Evolutionary conservation across 805 yeast species (phyloP).

Genomic region (Metschnikowia borealis): DNA sequence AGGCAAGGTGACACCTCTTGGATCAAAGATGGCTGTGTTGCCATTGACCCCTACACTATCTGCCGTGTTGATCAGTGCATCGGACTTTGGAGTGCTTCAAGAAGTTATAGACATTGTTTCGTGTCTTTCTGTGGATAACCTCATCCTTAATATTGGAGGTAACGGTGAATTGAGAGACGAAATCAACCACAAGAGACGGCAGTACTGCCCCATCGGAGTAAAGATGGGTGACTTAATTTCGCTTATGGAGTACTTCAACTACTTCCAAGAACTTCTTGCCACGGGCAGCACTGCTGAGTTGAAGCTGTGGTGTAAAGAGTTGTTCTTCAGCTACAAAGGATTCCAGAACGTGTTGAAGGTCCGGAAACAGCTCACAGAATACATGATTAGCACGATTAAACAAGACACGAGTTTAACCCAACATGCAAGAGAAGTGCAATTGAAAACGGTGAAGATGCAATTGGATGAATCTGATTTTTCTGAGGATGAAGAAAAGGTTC

Average conservation of each 20-base stretch:
- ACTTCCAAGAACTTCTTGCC: slow-evolving; percentile 34
- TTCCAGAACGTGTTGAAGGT: slow-evolving; percentile 74
- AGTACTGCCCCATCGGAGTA: slow-evolving; percentile 65
- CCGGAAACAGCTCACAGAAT: slow-evolving; percentile 67
- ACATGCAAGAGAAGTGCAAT: slow-evolving; percentile 25
- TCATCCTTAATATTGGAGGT: slow-evolving; percentile 64
- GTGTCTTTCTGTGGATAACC: slow-evolving; percentile 88
- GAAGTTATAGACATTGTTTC: slow-evolving; percentile 86
- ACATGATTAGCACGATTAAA: slow-evolving; percentile 51
- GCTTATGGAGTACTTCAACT: slow-evolving; percentile 71
- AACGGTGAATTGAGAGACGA: slow-evolving; percentile 79
- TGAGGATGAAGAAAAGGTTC: slow-evolving; percentile 20
- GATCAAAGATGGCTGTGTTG: slow-evolving; percentile 80
- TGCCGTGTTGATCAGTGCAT: slow-evolving; percentile 74
- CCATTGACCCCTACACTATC: slow-evolving; percentile 93
- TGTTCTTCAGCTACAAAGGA: slow-evolving; percentile 74
- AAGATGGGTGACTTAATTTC: slow-evolving; percentile 79
- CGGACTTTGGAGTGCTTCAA: slow-evolving; percentile 50
- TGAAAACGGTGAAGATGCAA: slow-evolving; percentile 24
- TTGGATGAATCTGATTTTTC: slow-evolving; percentile 13
- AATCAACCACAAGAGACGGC: slow-evolving; percentile 69
- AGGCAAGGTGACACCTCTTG: slow-evolving; percentile 75
- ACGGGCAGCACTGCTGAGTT: slow-evolving; percentile 46
- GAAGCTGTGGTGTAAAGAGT: slow-evolving; percentile 78
- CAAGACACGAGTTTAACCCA: slow-evolving; percentile 33